A percentile compares a stretch with the other conserved stretches of the same genome.
These are phyloP conservation scores for Dillenia suffruticosa DNA, from an alignment of 164 flowering plant species.

Conservation along the genomic window DNA sequence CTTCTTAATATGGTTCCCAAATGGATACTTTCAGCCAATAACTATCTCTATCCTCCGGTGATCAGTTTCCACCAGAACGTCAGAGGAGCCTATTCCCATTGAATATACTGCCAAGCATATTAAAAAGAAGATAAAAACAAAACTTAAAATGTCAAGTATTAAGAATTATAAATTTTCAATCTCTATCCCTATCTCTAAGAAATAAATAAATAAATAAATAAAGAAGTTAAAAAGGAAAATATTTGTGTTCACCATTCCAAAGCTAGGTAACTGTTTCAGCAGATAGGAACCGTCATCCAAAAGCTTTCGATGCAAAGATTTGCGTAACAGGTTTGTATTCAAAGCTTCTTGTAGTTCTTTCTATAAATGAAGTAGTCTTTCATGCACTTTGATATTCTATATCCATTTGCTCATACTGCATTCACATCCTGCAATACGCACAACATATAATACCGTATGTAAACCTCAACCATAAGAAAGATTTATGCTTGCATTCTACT, in stretches of 20 bases:
- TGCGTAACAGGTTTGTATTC: constrained; percentile 64
- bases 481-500: no score
- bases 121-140: neutral
- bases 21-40: constrained; percentile 90
- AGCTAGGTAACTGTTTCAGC: constrained; percentile 93
- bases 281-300: constrained; percentile 95
- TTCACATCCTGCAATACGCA: constrained; percentile 61
- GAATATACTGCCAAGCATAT: constrained; percentile 64
- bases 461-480: no score
- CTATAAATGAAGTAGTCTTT: constrained; percentile 78
- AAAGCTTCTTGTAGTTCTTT: constrained; percentile 75
- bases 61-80: constrained; percentile 77
- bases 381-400: constrained; percentile 94
- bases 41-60: constrained; percentile 93
- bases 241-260: constrained; percentile 99
- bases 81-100: constrained; percentile 76
- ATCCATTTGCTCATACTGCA: constrained; percentile 81
- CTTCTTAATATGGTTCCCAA: constrained; percentile 96
- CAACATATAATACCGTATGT: neutral
- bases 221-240: constrained; percentile 21
- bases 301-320: constrained; percentile 81
- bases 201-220: neutral
- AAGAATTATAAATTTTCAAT: neutral
- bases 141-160: neutral
- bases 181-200: neutral